A percentile compares a stretch with the other conserved stretches of the same genome.
Conservation (phyloP, 257 asterid species). For the Lantana camara region DNA sequence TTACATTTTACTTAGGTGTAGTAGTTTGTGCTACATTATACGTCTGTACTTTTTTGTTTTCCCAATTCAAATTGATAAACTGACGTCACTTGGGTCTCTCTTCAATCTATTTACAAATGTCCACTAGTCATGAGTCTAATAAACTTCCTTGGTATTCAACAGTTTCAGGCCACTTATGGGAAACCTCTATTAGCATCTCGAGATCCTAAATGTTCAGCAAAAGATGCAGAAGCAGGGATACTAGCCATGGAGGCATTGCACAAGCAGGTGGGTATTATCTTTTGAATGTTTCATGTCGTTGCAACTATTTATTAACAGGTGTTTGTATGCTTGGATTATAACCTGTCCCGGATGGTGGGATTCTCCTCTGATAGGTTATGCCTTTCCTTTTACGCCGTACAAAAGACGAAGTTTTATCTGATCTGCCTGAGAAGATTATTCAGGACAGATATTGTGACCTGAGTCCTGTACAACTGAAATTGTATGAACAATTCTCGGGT, state of each 20-base stretch:
- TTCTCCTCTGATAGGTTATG: conserved; percentile 70
- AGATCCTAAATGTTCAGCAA: conserved; percentile 96
- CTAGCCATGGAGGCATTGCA: conserved; percentile 99
- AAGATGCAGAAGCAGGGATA: conserved; percentile 95
- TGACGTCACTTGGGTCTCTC: conserved; percentile 9
- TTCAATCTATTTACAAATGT: conserved; percentile 10
- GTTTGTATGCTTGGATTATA: background rate
- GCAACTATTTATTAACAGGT: conserved; percentile 16
- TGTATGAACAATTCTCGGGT: conserved; percentile 94
- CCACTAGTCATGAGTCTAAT: conserved; percentile 12
- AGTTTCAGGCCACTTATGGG: conserved; percentile 98
- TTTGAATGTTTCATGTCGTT: conserved; percentile 11
- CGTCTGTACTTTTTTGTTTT: no score
- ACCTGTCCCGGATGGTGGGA: conserved; percentile 30
- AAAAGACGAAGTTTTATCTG: conserved; percentile 94
- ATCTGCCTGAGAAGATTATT: conserved; percentile 95
- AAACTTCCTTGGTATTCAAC: conserved; percentile 31
- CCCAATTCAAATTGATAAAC: background rate
- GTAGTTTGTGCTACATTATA: no score
- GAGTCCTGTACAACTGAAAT: conserved; percentile 87
- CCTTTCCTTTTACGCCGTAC: conserved; percentile 99
- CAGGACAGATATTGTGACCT: conserved; percentile 99
- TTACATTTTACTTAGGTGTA: no score
- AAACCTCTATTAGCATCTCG: conserved; percentile 93
- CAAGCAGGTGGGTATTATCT: conserved; percentile 71